Conservation (phyloP, 2,329 filamentous ascomycete genomes). For the Cytospora piceicola region DNA sequence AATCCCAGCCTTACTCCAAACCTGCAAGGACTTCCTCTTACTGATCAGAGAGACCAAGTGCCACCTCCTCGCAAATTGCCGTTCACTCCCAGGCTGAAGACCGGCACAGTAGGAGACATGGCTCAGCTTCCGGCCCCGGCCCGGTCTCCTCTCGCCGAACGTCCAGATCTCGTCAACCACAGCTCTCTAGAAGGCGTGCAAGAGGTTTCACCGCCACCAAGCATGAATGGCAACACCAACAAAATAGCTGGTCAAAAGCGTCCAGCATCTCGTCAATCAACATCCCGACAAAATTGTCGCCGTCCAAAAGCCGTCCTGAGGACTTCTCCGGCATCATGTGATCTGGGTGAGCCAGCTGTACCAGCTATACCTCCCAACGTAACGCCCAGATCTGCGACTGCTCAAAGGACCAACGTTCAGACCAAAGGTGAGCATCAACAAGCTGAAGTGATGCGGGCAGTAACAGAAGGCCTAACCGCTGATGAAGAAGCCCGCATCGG, state of each 20-base stretch:
- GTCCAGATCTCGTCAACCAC: background rate
- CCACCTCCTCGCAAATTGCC: slow-evolving; percentile 11
- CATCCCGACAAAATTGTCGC: background rate
- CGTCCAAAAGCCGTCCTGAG: background rate
- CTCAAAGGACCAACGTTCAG: background rate
- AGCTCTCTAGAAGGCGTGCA: background rate
- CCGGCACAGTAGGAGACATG: background rate
- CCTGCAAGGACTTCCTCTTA: background rate
- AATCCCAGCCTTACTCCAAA: background rate
- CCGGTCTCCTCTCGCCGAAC: background rate
- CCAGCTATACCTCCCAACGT: background rate
- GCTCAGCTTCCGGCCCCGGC: background rate
- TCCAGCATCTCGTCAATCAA: background rate
- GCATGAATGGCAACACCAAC: background rate
- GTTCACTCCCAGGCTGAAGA: background rate
- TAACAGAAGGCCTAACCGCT: rapidly evolving
- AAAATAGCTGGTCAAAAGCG: background rate
- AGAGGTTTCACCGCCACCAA: background rate
- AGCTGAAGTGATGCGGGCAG: background rate
- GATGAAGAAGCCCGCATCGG: background rate
- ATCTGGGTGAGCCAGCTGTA: background rate
- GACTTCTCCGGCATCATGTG: background rate
- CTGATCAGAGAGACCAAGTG: background rate
- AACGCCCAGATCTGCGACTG: slow-evolving; percentile 4
- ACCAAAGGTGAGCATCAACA: background rate